Evolutionary conservation across 2,329 filamentous ascomycete species (phyloP).

Genomic region (Cercospora beticola): DNA sequence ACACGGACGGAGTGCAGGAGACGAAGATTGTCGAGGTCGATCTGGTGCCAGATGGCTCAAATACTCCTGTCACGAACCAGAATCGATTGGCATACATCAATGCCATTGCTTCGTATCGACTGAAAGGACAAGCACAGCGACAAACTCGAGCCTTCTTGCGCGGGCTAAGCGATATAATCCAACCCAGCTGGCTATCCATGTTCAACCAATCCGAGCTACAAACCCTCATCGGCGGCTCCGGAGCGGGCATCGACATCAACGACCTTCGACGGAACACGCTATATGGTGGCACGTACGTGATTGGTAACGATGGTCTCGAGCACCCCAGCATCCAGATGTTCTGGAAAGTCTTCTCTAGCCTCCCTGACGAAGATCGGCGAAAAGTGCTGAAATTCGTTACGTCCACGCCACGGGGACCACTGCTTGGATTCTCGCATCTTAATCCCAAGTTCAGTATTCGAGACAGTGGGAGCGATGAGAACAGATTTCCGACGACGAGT

Average conservation of each 20-base stretch:
- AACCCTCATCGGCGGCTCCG: constrained; percentile 83
- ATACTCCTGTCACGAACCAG: constrained; percentile 80
- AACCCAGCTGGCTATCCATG: constrained; percentile 93
- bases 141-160: constrained; percentile 86
- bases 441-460: constrained; percentile 86
- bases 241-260: constrained; percentile 76
- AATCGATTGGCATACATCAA: constrained; percentile 94
- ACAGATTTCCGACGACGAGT: constrained; percentile 83
- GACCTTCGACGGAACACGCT: constrained; percentile 81
- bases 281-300: constrained; percentile 83
- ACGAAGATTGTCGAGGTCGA: constrained; percentile 66
- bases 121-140: constrained; percentile 73
- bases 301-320: constrained; percentile 85
- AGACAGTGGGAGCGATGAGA: constrained; percentile 74
- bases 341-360: constrained; percentile 80
- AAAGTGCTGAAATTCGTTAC: constrained; percentile 96
- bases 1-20: constrained; percentile 41
- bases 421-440: constrained; percentile 84
- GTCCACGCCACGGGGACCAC: constrained; percentile 82
- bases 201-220: constrained; percentile 97
- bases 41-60: constrained; percentile 72
- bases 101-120: constrained; percentile 81
- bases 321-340: constrained; percentile 84
- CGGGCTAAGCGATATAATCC: constrained; percentile 83
- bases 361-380: constrained; percentile 74